These are phyloP conservation scores for Geotrichum citri-aurantii DNA, from an alignment of 1,139 yeast species.

Conservation along the genomic window DNA sequence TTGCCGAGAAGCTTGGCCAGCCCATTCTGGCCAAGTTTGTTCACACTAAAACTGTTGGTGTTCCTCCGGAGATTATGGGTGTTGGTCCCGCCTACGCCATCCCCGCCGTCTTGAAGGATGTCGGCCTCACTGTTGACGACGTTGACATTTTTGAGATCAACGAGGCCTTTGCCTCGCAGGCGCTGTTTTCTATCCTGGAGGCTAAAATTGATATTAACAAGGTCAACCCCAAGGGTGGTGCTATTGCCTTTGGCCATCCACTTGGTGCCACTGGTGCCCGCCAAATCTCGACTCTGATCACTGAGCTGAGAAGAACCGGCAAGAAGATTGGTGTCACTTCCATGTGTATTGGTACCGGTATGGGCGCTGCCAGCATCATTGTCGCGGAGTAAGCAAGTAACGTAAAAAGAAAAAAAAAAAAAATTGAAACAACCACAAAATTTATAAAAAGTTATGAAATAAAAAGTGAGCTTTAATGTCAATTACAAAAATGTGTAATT, in stretches of 20 bases:
- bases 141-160: slow-evolving; percentile 77
- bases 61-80: slow-evolving; percentile 96
- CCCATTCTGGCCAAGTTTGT: slow-evolving; percentile 70
- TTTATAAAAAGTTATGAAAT: background rate
- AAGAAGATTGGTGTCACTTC: slow-evolving; percentile 88
- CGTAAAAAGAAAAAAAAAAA: background rate
- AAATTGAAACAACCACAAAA: no score
- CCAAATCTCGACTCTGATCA: slow-evolving; percentile 80
- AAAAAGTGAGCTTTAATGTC: background rate
- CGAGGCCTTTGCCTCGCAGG: slow-evolving; percentile 96
- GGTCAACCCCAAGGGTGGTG: slow-evolving; percentile 92
- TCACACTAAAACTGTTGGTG: slow-evolving; percentile 74
- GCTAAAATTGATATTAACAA: slow-evolving; percentile 62
- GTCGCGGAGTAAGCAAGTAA: slow-evolving; percentile 52
- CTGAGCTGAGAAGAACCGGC: slow-evolving; percentile 57
- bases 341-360: slow-evolving; percentile 97
- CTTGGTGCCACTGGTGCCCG: slow-evolving; percentile 95
- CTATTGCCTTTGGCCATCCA: slow-evolving; percentile 94
- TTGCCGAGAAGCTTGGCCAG: slow-evolving; percentile 68
- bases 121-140: slow-evolving; percentile 60
- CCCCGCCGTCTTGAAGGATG: slow-evolving; percentile 65
- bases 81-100: slow-evolving; percentile 94
- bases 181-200: slow-evolving; percentile 64
- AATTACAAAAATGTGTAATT: background rate
- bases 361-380: slow-evolving; percentile 93